phyloP scores from a whole-genome alignment of 192 early-diverging fungal genomes.

The Podila epigama region DNA sequence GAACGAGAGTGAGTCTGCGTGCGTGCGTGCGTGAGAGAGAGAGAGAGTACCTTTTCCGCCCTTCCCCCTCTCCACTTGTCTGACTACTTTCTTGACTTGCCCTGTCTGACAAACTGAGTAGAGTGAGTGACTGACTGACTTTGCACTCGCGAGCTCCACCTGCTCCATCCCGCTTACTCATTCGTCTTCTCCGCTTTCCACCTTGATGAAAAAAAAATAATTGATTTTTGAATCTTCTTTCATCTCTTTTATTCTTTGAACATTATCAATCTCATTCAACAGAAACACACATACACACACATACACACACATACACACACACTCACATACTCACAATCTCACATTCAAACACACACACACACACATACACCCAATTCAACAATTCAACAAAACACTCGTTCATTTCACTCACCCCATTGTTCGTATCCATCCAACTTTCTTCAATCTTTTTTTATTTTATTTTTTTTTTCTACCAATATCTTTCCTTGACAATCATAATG shows the following conservation, averaged over 20 bases:
- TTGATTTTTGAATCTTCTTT: too few relatives aligned
- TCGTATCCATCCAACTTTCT: neutral
- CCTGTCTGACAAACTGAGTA: too few relatives aligned
- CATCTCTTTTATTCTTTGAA: neutral
- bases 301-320: neutral
- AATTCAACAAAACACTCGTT: neutral
- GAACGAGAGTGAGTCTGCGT: too few relatives aligned
- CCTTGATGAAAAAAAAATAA: too few relatives aligned
- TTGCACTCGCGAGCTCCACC: too few relatives aligned
- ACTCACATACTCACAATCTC: neutral
- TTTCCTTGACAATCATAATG: neutral
- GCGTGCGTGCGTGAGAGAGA: too few relatives aligned
- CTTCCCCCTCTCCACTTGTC: too few relatives aligned
- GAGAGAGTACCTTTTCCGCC: too few relatives aligned
- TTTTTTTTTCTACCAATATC: neutral
- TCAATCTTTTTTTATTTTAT: neutral
- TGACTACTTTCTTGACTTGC: too few relatives aligned
- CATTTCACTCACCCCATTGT: neutral
- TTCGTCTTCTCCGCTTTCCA: too few relatives aligned
- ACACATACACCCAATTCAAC: neutral
- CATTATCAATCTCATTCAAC: neutral
- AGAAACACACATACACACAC: neutral
- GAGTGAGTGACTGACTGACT: too few relatives aligned
- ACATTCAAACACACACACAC: neutral
- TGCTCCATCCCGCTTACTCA: too few relatives aligned